phyloP scores from a whole-genome alignment of 805 yeast genomes.

The Naumovozyma dairenensis region DNA sequence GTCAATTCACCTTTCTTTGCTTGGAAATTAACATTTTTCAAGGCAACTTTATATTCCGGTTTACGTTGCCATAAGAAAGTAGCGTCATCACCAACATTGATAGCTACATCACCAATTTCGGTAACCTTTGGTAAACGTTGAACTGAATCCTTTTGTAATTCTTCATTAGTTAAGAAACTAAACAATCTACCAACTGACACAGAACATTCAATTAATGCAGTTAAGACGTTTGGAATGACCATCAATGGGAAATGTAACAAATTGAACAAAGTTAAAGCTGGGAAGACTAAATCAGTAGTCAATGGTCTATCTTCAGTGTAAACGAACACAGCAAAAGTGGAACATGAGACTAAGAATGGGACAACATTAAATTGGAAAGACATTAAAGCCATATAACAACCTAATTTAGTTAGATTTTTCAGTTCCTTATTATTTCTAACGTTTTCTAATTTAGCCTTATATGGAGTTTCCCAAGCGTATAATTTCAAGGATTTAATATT shows the following conservation, averaged over 20 bases:
- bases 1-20: constrained; percentile 69
- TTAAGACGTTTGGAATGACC: constrained; percentile 82
- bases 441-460: constrained; percentile 56
- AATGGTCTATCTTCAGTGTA: constrained; percentile 51
- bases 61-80: constrained; percentile 72
- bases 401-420: constrained; percentile 63
- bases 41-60: constrained; percentile 59
- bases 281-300: constrained; percentile 84
- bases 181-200: constrained; percentile 71
- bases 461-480: constrained; percentile 93
- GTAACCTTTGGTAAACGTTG: constrained; percentile 35
- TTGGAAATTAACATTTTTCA: constrained; percentile 48
- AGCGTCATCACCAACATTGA: constrained; percentile 47
- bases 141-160: constrained; percentile 70
- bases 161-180: constrained; percentile 62
- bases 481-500: constrained; percentile 87
- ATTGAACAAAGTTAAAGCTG: constrained; percentile 83
- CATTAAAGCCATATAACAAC: constrained; percentile 58
- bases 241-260: constrained; percentile 85
- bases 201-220: constrained; percentile 79
- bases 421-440: constrained; percentile 87
- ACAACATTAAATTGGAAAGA: constrained; percentile 75
- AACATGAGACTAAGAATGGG: constrained; percentile 82
- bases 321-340: constrained; percentile 78
- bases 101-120: constrained; percentile 57